Conservation (phyloP, 441 rosid genomes). For the Breynia disticha region DNA sequence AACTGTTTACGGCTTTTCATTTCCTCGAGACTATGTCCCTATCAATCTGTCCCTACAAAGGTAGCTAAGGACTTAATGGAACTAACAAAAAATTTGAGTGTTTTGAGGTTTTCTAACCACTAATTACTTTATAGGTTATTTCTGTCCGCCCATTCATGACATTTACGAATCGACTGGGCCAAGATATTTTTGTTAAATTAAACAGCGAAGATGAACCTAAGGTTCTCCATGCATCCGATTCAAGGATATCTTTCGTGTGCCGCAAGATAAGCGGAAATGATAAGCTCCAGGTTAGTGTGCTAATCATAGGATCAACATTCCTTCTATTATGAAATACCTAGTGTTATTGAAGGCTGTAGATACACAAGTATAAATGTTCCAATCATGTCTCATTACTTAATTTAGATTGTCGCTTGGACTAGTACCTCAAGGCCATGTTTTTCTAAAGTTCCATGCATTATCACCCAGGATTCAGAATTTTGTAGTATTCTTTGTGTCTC, state of each 20-base stretch:
- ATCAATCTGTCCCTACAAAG: constrained; percentile 92
- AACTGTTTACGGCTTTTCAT: constrained; percentile 77
- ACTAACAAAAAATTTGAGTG: background rate
- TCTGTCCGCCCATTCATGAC: constrained; percentile 94
- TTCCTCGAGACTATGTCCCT: constrained; percentile 74
- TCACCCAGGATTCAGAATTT: no score
- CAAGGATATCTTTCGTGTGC: constrained; percentile 64
- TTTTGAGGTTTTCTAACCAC: constrained; percentile 2
- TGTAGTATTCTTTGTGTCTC: no score
- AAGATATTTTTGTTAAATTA: constrained; percentile 60
- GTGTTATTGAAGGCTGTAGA: background rate
- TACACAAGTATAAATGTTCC: no score
- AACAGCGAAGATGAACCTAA: constrained; percentile 76
- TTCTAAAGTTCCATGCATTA: no score
- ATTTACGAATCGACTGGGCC: constrained; percentile 90
- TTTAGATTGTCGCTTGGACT: no score
- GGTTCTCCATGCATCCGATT: constrained; percentile 72
- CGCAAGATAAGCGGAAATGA: constrained; percentile 44
- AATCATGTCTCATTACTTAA: no score
- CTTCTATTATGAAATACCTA: background rate
- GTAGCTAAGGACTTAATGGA: constrained; percentile 22
- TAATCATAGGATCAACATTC: background rate
- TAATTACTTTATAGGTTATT: constrained; percentile 49
- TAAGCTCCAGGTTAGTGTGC: constrained; percentile 70
- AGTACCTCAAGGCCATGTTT: no score